These are phyloP conservation scores for Ogataea methylovora DNA, from an alignment of 805 yeast genomes.

Conservation along the genomic window DNA sequence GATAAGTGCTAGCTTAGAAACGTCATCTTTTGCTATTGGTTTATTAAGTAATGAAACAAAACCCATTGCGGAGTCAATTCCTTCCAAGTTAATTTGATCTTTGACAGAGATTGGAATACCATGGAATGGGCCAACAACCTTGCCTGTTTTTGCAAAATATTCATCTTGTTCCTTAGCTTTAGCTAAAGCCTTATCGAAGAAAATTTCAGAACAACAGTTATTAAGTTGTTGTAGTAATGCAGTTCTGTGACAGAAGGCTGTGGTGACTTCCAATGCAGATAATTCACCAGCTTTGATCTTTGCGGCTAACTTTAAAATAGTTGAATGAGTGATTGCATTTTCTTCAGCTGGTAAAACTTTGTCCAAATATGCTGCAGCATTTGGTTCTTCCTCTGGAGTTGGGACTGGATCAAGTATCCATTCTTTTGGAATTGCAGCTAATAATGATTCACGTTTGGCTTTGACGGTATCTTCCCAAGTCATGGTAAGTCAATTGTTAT, in stretches of 20 bases:
- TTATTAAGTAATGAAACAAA: slow-evolving; percentile 28
- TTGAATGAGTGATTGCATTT: slow-evolving; percentile 11
- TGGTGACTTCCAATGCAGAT: slow-evolving; percentile 27
- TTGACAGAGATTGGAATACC: slow-evolving; percentile 40
- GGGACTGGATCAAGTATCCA: slow-evolving; percentile 24
- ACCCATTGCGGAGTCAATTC: slow-evolving; percentile 32
- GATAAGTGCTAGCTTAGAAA: slow-evolving; percentile 22
- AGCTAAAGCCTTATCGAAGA: slow-evolving; percentile 31
- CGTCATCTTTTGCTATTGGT: slow-evolving; percentile 22
- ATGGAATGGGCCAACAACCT: slow-evolving; percentile 34
- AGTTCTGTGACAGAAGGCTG: slow-evolving; percentile 36
- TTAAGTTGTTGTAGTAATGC: slow-evolving; percentile 35
- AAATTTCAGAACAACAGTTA: slow-evolving; percentile 33
- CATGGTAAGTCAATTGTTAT: neutral
- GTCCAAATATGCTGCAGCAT: slow-evolving; percentile 14
- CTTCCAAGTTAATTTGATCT: slow-evolving; percentile 34
- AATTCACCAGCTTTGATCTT: slow-evolving; percentile 23
- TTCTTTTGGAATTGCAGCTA: slow-evolving; percentile 20
- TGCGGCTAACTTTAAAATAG: slow-evolving; percentile 17
- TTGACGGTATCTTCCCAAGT: slow-evolving; percentile 14
- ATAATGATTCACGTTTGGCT: slow-evolving; percentile 11
- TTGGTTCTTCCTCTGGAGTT: slow-evolving; percentile 19
- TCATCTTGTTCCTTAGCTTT: slow-evolving; percentile 33
- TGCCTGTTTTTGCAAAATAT: slow-evolving; percentile 24
- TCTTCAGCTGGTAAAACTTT: slow-evolving; percentile 16